Evolutionary conservation across 2,329 filamentous ascomycete genomes (phyloP).

Genomic region (Herpotrichia juniperi): DNA sequence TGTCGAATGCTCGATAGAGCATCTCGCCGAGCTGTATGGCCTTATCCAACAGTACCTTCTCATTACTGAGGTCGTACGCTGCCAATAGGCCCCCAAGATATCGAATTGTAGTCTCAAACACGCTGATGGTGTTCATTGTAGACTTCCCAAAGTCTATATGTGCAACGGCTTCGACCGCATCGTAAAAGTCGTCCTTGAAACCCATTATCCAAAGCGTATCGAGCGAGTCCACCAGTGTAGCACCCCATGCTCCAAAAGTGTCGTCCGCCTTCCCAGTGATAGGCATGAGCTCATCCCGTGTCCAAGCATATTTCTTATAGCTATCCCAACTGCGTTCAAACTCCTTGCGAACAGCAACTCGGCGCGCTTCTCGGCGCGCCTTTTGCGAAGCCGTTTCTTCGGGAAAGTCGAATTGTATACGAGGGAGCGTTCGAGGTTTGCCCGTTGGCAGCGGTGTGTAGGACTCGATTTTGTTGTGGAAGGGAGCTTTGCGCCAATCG

Average conservation of each 20-base stretch:
- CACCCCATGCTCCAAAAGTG: constrained; percentile 56
- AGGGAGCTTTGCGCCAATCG: constrained; percentile 51
- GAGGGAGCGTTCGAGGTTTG: constrained; percentile 44
- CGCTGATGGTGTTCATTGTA: constrained; percentile 50
- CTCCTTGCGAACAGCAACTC: constrained; percentile 47
- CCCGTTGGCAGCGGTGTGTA: constrained; percentile 47
- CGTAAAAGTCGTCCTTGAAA: constrained; percentile 54
- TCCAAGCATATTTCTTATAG: constrained; percentile 54
- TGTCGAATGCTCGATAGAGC: constrained; percentile 57
- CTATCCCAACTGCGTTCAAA: constrained; percentile 52
- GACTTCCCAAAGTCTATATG: constrained; percentile 52
- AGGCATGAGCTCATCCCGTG: constrained; percentile 54
- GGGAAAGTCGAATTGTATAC: constrained; percentile 48
- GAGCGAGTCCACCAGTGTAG: constrained; percentile 53
- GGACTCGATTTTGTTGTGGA: constrained; percentile 44
- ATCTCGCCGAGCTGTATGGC: constrained; percentile 47
- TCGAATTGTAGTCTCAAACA: constrained; percentile 59
- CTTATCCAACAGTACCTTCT: constrained; percentile 43
- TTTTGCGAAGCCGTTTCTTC: constrained; percentile 37
- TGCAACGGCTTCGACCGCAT: constrained; percentile 52
- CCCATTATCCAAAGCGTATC: constrained; percentile 58
- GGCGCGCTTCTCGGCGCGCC: constrained; percentile 33
- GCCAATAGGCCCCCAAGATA: constrained; percentile 45
- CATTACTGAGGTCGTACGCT: constrained; percentile 45
- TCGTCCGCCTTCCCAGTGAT: constrained; percentile 46